Evolutionary conservation across 495 filamentous ascomycete genomes (phyloP).

Genomic region (Pyrenopolyporus hunteri): DNA sequence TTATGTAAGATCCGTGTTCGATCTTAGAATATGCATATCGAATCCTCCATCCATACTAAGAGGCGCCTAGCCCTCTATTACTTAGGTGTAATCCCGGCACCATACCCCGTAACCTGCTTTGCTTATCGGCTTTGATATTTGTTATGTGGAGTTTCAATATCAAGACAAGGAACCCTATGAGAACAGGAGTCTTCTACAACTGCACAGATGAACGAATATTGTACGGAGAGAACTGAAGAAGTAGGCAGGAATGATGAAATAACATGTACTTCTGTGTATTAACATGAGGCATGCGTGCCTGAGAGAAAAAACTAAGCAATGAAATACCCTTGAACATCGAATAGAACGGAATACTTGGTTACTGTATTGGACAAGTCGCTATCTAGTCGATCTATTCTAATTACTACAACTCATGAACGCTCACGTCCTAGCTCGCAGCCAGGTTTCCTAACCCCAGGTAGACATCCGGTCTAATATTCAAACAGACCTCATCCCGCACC

Average conservation of each 20-base stretch:
- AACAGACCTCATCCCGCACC: too few species aligned
- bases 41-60: background rate
- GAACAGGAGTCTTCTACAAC: too few species aligned
- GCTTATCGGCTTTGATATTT: background rate
- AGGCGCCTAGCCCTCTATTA: background rate
- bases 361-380: background rate
- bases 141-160: too few species aligned
- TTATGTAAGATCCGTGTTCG: background rate
- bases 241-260: background rate
- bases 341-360: background rate
- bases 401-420: background rate
- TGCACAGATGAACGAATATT: too few species aligned
- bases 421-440: background rate
- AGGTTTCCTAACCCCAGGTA: too few species aligned
- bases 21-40: conserved; percentile 13
- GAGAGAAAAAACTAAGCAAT: background rate
- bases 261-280: background rate
- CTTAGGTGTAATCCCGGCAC: background rate
- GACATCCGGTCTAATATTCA: too few species aligned
- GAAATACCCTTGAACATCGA: background rate
- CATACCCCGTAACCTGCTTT: background rate
- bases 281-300: background rate
- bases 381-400: background rate
- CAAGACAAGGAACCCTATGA: too few species aligned
- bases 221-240: background rate